Conservation (phyloP, 2,329 filamentous ascomycete species). For the Massarina eburnea region DNA sequence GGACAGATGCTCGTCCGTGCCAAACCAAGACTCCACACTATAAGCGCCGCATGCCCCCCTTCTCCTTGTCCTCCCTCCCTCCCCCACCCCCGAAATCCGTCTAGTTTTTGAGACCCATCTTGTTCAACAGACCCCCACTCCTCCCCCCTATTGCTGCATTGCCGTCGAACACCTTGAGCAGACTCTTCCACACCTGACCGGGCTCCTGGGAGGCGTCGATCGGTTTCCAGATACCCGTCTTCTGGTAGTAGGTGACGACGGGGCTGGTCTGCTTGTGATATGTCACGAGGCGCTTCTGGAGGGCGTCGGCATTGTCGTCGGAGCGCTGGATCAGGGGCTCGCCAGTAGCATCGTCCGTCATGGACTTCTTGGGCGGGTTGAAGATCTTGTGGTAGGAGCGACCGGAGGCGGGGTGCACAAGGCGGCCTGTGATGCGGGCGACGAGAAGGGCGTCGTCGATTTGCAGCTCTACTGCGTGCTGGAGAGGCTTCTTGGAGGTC, state of each 20-base stretch:
- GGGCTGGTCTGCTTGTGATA: constrained; percentile 94
- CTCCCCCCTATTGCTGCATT: constrained; percentile 48
- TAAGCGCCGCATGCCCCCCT: neutral
- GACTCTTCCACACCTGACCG: constrained; percentile 90
- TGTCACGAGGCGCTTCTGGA: constrained; percentile 90
- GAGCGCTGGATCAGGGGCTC: constrained; percentile 95
- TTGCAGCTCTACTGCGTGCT: constrained; percentile 94
- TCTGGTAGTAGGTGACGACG: constrained; percentile 95
- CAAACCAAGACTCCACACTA: neutral
- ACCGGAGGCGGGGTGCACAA: constrained; percentile 93
- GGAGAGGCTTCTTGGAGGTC: constrained; percentile 76
- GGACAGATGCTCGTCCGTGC: neutral
- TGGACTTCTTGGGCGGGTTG: constrained; percentile 91
- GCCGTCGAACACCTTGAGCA: constrained; percentile 80
- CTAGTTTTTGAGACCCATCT: constrained; percentile 57
- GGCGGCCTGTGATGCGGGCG: constrained; percentile 91
- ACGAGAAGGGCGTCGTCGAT: constrained; percentile 95
- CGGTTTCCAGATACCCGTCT: constrained; percentile 93
- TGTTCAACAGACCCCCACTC: constrained; percentile 52
- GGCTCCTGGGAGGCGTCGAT: constrained; percentile 97
- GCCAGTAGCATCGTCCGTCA: constrained; percentile 96
- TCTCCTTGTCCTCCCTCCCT: neutral
- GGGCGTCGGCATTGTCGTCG: constrained; percentile 93
- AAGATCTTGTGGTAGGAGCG: constrained; percentile 98
- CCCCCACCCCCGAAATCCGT: neutral